phyloP scores from a whole-genome alignment of 2,329 filamentous ascomycete species.

The Monilinia laxa region DNA sequence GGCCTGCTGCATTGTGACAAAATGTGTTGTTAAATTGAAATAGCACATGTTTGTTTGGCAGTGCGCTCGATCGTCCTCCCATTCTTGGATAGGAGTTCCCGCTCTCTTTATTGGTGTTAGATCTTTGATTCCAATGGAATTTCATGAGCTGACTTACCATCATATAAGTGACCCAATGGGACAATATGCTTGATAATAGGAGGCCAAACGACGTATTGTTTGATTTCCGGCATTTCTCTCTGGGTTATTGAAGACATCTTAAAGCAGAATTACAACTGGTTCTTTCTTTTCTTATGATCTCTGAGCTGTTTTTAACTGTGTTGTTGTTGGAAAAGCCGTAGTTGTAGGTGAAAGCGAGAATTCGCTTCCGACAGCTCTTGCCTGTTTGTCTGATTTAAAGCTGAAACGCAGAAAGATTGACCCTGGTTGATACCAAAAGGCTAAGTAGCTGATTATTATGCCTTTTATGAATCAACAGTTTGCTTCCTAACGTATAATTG shows the following conservation, averaged over 20 bases:
- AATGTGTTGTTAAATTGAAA: conserved; percentile 35
- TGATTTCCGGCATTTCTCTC: background rate
- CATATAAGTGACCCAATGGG: conserved; percentile 26
- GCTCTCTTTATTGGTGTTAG: conserved; percentile 23
- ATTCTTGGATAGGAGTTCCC: conserved; percentile 29
- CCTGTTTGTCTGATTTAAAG: conserved; percentile 1
- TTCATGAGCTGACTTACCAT: conserved; percentile 23
- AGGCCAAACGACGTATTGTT: conserved; percentile 21
- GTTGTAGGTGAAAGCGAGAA: background rate
- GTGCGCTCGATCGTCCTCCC: conserved; percentile 28
- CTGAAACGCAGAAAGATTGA: conserved; percentile 2
- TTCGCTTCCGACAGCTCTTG: conserved; percentile 12
- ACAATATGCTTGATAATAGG: conserved; percentile 19
- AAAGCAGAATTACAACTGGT: background rate
- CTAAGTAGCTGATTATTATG: background rate
- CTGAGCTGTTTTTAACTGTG: background rate
- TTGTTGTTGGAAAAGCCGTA: background rate
- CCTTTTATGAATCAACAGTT: background rate
- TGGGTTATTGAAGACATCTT: conserved; percentile 7
- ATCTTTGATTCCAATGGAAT: background rate
- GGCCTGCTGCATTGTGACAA: conserved; percentile 24
- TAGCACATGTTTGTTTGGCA: conserved; percentile 26
- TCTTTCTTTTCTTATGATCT: background rate
- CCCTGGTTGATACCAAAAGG: background rate
- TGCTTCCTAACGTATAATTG: background rate